phyloP scores from a whole-genome alignment of 768 basidiomycete species.

The Cystoderma amianthinum region DNA sequence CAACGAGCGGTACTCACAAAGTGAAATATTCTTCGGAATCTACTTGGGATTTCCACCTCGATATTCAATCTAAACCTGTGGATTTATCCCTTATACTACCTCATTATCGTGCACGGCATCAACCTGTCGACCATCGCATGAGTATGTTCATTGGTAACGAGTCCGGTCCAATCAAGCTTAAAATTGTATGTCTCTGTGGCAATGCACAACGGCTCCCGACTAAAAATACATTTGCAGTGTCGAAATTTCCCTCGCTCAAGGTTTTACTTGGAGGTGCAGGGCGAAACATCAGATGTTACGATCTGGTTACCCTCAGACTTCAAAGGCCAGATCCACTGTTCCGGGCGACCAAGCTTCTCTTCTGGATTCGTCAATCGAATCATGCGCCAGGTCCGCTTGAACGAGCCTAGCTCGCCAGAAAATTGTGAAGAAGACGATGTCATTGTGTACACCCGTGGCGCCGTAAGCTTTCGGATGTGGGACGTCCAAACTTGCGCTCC shows the following conservation, averaged over 20 bases:
- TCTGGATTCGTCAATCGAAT: slow-evolving; percentile 72
- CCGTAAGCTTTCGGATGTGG: slow-evolving; percentile 74
- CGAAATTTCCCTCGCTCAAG: slow-evolving; percentile 45
- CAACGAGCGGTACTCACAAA: slow-evolving; percentile 46
- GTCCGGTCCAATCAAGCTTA: slow-evolving; percentile 52
- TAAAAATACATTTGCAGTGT: slow-evolving; percentile 32
- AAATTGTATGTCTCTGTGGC: slow-evolving; percentile 51
- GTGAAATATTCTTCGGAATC: slow-evolving; percentile 55
- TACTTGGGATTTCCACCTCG: slow-evolving; percentile 62
- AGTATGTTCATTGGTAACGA: slow-evolving; percentile 58
- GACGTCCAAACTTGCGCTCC: slow-evolving; percentile 60
- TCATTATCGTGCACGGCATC: slow-evolving; percentile 70
- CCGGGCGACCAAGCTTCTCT: slow-evolving; percentile 50
- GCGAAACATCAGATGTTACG: slow-evolving; percentile 61
- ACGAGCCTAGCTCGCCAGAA: slow-evolving; percentile 27
- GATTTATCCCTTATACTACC: slow-evolving; percentile 68
- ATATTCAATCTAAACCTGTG: slow-evolving; percentile 42
- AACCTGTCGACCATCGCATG: slow-evolving; percentile 67
- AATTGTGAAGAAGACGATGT: slow-evolving; percentile 50
- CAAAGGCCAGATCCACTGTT: slow-evolving; percentile 54
- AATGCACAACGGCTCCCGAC: slow-evolving; percentile 6
- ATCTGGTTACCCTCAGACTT: slow-evolving; percentile 80
- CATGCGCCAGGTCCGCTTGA: slow-evolving; percentile 42
- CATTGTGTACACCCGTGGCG: slow-evolving; percentile 52
- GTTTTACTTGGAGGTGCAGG: slow-evolving; percentile 61